A percentile compares a stretch with the other conserved stretches of the same genome.
Evolutionary conservation across 75 land plant species (phyloP).

Genomic region (Picea glauca): DNA sequence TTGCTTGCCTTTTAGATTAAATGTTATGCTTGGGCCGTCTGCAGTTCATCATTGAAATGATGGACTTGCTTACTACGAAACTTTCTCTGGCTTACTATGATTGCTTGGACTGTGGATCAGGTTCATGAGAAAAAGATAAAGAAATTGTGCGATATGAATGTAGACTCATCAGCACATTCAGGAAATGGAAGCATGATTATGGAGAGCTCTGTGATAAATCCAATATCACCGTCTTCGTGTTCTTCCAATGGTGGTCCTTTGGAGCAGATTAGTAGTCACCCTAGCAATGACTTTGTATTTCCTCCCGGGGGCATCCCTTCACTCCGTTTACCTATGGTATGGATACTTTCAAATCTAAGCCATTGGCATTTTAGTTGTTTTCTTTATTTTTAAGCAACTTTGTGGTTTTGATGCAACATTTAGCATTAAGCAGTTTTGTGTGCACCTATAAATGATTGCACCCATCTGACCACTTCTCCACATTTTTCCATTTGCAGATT

Average conservation of each 20-base stretch:
- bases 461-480: background rate
- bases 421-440: background rate
- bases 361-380: background rate
- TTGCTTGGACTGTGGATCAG: conserved; percentile 34
- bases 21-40: background rate
- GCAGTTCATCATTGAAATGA: background rate
- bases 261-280: conserved; percentile 15
- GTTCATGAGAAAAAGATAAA: conserved; percentile 89
- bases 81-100: background rate
- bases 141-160: conserved; percentile 60
- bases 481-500: background rate
- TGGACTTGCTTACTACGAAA: background rate
- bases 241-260: conserved; percentile 53
- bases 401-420: background rate
- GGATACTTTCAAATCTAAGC: conserved; percentile 23
- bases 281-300: conserved; percentile 57
- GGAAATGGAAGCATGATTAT: conserved; percentile 45
- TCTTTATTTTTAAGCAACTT: background rate
- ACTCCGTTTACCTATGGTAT: conserved; percentile 87
- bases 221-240: conserved; percentile 15
- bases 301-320: conserved; percentile 83
- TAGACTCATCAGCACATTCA: conserved; percentile 34
- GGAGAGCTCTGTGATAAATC: conserved; percentile 23
- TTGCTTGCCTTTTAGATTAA: background rate
- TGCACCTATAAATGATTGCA: background rate